Evolutionary conservation across 2,329 filamentous ascomycete species (phyloP).

Genomic region (Claviceps sp.): DNA sequence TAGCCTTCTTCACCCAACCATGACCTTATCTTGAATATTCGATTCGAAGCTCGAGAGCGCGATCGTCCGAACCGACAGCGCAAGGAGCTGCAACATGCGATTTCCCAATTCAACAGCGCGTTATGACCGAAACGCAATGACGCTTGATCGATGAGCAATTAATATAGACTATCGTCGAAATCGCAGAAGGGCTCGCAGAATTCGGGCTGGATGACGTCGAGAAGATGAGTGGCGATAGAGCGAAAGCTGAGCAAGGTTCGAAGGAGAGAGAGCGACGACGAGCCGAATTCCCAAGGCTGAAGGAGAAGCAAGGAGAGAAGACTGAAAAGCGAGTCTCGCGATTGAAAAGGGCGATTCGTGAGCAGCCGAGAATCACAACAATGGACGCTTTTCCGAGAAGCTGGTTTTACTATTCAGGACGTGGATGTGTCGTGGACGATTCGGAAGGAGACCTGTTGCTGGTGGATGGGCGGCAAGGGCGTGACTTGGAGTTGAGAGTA

Average conservation of each 20-base stretch:
- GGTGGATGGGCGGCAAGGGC: background rate
- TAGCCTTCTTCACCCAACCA: background rate
- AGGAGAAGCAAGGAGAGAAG: background rate
- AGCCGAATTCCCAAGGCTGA: background rate
- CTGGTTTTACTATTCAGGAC: background rate
- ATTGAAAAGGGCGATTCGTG: background rate
- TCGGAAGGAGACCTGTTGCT: background rate
- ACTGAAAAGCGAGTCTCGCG: background rate
- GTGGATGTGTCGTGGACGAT: background rate
- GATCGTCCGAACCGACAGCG: background rate
- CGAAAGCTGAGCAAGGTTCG: background rate
- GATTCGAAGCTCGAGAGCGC: background rate
- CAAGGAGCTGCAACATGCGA: background rate
- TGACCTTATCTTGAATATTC: background rate
- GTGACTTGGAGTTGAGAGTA: background rate
- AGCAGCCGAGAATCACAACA: background rate
- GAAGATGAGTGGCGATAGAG: background rate
- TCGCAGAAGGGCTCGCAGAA: background rate
- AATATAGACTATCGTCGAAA: background rate
- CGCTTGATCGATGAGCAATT: background rate
- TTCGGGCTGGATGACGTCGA: background rate
- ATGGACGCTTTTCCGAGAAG: background rate
- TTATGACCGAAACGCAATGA: background rate
- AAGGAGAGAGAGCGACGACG: background rate
- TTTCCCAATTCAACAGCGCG: background rate